These are phyloP conservation scores for Debaryomyces castellii DNA, from an alignment of 805 yeast genomes.

Conservation along the genomic window DNA sequence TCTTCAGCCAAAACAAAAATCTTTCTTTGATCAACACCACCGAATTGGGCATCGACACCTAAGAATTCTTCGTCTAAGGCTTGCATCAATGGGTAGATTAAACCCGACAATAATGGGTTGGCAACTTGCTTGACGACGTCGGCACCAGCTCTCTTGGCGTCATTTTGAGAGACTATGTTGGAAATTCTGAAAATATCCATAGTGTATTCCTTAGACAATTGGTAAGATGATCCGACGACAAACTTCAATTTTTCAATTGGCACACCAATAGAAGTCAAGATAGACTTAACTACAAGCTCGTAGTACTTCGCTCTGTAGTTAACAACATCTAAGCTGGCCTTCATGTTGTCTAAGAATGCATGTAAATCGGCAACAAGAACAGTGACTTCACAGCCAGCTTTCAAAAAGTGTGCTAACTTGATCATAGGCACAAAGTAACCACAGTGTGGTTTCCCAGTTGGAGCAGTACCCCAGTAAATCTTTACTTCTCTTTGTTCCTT, in stretches of 20 bases:
- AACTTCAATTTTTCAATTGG: constrained; percentile 87
- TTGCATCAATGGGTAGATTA: constrained; percentile 98
- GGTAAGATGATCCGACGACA: constrained; percentile 88
- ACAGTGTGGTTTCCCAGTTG: constrained; percentile 98
- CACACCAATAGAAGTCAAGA: constrained; percentile 81
- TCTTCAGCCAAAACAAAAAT: constrained; percentile 97
- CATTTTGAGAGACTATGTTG: constrained; percentile 86
- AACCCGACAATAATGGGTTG: constrained; percentile 88
- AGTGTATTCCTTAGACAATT: constrained; percentile 72
- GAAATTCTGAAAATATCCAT: constrained; percentile 86
- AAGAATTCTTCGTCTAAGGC: constrained; percentile 93
- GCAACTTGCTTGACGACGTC: constrained; percentile 98
- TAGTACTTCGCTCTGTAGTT: constrained; percentile 87
- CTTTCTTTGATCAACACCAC: constrained; percentile 99
- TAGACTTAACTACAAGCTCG: constrained; percentile 78
- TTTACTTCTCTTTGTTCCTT: constrained; percentile 78
- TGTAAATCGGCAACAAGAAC: constrained; percentile 93
- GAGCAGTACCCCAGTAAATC: constrained; percentile 99
- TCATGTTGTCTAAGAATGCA: constrained; percentile 97
- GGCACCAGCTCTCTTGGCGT: constrained; percentile 98
- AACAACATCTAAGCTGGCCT: constrained; percentile 93
- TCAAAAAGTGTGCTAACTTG: constrained; percentile 88
- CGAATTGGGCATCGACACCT: constrained; percentile 90
- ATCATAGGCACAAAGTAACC: constrained; percentile 99
- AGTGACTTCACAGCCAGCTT: constrained; percentile 94